Conservation (phyloP, 225 moss, liverwort and hornwort genomes). For the Antitrichia curtipendula region DNA sequence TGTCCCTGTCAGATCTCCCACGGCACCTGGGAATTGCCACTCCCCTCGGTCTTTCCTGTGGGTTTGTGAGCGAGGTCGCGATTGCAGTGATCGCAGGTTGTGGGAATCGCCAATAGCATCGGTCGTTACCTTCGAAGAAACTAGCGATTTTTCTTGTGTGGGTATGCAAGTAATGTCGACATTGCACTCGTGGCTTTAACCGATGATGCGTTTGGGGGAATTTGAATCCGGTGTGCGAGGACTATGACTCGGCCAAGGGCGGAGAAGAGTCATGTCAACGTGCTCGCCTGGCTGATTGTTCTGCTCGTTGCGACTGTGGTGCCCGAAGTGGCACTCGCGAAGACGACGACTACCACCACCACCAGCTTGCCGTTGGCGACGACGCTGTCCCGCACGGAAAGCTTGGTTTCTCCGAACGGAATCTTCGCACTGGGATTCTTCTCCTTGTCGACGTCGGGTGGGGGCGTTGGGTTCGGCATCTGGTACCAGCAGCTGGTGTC, state of each 20-base stretch:
- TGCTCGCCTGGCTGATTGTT: neutral
- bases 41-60: too few species aligned
- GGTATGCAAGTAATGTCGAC: too few species aligned
- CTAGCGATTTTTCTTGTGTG: too few species aligned
- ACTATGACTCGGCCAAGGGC: neutral
- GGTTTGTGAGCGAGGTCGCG: neutral
- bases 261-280: neutral
- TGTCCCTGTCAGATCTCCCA: neutral
- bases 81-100: neutral
- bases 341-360: neutral
- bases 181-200: neutral
- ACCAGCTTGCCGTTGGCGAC: neutral
- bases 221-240: neutral
- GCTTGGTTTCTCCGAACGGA: constrained; percentile 1
- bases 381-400: neutral
- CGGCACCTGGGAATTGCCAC: neutral
- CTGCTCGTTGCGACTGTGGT: neutral
- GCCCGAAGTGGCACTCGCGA: neutral
- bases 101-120: neutral
- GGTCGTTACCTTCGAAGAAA: neutral
- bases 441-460: neutral
- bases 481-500: constrained; percentile 14
- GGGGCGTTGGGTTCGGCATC: neutral
- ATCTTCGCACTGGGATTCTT: constrained; percentile 18
- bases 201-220: neutral